Evolutionary conservation across 2,329 filamentous ascomycete genomes (phyloP), one percentile per base, ranked within the genome.

Genomic region (Thermochaetoides dissita): DNA sequence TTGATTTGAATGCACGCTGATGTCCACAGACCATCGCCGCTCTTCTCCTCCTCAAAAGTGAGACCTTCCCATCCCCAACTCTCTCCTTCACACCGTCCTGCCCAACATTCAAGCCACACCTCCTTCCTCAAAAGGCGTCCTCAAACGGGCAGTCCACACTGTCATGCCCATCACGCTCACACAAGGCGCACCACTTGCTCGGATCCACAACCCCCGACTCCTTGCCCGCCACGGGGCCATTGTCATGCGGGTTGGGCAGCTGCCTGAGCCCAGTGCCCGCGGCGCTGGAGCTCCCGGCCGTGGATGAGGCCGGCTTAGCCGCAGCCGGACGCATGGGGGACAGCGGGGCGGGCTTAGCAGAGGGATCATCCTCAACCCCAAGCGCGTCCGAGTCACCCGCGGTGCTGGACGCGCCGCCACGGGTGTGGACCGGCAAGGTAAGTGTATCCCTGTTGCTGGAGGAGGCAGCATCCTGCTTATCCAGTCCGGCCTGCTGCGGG

Each of bases 71-170:
- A 9, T 34, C 9, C 32, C 32, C 32, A 34, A 34, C 32, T 10
- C 32, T 11, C 32, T 10, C 32, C 32, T 3, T 11, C 32, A 6
- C 32, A 9, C 28, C 8, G 3, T 30, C 36, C 30, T 36, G 17
- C 7, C 24, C 40, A 36, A 30, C n/a, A 28, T 24, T 24, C 34
- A 11, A 37, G 7, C 9, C 30, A 30, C 10, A 4, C 33, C 29
- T 33, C 35, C 12, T 33, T n/a, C 6, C 37, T 38, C 38, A 80
- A 50, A 80, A 83, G 30, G 77, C 78, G 60, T 93, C 86, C 63
- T 94, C 88, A 61, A 94, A 83, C 9, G 88, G 87, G 62, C 88
- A 94, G 61, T 93, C 86, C 47, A 94, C 88, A 56, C 89, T 95
- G 62, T 95, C 84, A 59, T 98, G 91, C 10, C 91, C 91, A 56